Percentiles rank a stretch among this genome's conserved stretches.
These are phyloP conservation scores for Lunasporangiospora selenospora DNA, from an alignment of 192 early-diverging fungal genomes.

Conservation along the genomic window DNA sequence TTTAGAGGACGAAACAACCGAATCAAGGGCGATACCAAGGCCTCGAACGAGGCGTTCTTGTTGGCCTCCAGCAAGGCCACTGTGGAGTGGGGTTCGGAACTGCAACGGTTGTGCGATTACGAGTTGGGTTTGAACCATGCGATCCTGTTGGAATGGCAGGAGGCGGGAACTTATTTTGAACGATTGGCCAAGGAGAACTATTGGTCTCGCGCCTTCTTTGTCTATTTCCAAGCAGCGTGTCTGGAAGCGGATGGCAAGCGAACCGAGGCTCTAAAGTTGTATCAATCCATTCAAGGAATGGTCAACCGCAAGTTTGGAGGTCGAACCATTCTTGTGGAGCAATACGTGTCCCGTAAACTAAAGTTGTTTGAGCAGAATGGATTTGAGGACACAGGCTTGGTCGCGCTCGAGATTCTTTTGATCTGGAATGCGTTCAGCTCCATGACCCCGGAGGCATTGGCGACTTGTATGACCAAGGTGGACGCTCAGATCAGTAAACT, in stretches of 20 bases:
- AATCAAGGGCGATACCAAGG: slow-evolving; percentile 53
- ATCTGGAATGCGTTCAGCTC: slow-evolving; percentile 57
- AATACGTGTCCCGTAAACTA: slow-evolving; percentile 55
- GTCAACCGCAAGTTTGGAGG: slow-evolving; percentile 54
- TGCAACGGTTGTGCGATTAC: slow-evolving; percentile 50
- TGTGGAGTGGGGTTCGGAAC: slow-evolving; percentile 42
- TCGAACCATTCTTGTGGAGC: slow-evolving; percentile 51
- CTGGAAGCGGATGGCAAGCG: slow-evolving; percentile 63
- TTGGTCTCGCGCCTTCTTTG: slow-evolving; percentile 55
- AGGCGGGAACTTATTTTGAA: slow-evolving; percentile 46
- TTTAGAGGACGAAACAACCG: slow-evolving; percentile 55
- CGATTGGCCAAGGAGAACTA: slow-evolving; percentile 50
- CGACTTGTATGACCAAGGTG: slow-evolving; percentile 29
- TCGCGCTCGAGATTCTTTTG: slow-evolving; percentile 56
- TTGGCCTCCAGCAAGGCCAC: slow-evolving; percentile 44
- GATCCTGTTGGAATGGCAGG: slow-evolving; percentile 52
- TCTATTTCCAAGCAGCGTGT: slow-evolving; percentile 51
- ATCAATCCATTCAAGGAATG: slow-evolving; percentile 54
- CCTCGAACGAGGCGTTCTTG: slow-evolving; percentile 52
- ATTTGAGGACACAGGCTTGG: slow-evolving; percentile 55
- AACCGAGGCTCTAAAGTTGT: slow-evolving; percentile 74
- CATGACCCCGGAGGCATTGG: slow-evolving; percentile 50
- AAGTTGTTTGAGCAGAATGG: slow-evolving; percentile 53
- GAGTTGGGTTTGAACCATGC: slow-evolving; percentile 55
- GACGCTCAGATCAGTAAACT: slow-evolving; percentile 38